Evolutionary conservation across 2,329 filamentous ascomycete species (phyloP), one percentile per base, ranked within the genome.

Genomic region (Pyrenochaeta sp.): DNA sequence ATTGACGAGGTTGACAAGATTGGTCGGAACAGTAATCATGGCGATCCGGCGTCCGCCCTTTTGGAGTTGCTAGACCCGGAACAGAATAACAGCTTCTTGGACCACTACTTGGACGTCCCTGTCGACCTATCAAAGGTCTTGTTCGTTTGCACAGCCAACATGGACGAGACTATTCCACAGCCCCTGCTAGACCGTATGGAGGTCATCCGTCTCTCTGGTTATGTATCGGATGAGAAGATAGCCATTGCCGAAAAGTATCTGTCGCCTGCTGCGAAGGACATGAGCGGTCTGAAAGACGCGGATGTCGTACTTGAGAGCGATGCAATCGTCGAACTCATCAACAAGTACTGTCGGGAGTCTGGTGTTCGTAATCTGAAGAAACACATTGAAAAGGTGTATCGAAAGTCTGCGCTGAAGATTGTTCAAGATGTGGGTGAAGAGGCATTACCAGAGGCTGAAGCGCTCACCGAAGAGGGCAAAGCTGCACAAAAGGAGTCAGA

Each of bases 1-100:
- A 98, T 99, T 65, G 95, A 99, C 74, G 95, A 99, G 76, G 89
- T 99, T 57, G 95, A 99, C 84, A 99, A 99, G 82, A 96, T 99
- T 74, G 95, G 95, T 32, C 89, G 93, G 56, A 95, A 95, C 5
- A 95, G 97, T 75, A 95, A 98, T 79, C 65, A 71, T 36, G 95
- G 95, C 27, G 95, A 99, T 72, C 96, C 96, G 13, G 92, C 95
- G 1, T 97, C 94, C 22, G 95, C 95, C 30, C 84, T 99, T 52
- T 86, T 99, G 3, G 95, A 99, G 76, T 81, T 99, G 50, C 88
- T 99, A 19, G 95, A 99, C 67, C 95, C 95, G 0, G 95, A 99
- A 78, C 95, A 99, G 77, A 99, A 99, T 81, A 93, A 84, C 74
- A 97, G 93, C 25, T 99, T 99, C 86, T 79, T 99, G 63, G 95